Conservation (phyloP, 2,329 filamentous ascomycete species). For the Colletotrichum sp. region DNA sequence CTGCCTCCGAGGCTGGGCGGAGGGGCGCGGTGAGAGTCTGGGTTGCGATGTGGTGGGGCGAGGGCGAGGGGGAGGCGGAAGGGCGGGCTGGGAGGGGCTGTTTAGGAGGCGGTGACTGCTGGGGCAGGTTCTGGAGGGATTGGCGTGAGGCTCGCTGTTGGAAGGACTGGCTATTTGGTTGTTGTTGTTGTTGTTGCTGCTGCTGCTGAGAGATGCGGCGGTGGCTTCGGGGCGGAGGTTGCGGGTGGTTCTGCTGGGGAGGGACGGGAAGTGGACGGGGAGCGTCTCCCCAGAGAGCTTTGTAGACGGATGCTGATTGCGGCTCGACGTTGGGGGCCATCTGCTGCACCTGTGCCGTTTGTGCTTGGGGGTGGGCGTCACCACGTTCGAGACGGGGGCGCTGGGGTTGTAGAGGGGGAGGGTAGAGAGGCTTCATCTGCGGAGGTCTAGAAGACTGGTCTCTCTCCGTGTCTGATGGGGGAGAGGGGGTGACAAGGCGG, state of each 20-base stretch:
- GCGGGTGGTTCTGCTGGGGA: slow-evolving; percentile 17
- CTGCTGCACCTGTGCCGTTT: slow-evolving; percentile 6
- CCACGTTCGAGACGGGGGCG: slow-evolving; percentile 9
- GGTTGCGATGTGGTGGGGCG: slow-evolving; percentile 2
- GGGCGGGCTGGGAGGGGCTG: background rate
- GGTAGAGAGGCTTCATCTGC: slow-evolving; percentile 17
- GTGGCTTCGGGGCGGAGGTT: slow-evolving; percentile 15
- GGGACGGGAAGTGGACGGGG: slow-evolving; percentile 20
- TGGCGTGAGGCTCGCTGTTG: slow-evolving; percentile 7
- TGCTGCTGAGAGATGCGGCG: slow-evolving; percentile 25
- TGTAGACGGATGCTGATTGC: slow-evolving; percentile 8
- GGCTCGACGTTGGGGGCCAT: background rate
- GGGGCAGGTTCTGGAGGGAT: slow-evolving; percentile 17
- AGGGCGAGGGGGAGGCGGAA: background rate
- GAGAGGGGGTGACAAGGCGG: slow-evolving; percentile 41
- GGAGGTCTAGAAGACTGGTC: background rate
- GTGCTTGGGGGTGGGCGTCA: slow-evolving; percentile 5
- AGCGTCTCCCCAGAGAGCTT: slow-evolving; percentile 9
- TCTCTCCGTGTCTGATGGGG: slow-evolving; percentile 1
- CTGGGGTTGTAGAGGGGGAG: slow-evolving; percentile 6
- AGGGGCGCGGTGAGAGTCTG: slow-evolving; percentile 12
- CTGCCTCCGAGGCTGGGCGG: slow-evolving; percentile 4
- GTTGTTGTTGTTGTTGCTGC: slow-evolving; percentile 25
- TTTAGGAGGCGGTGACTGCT: slow-evolving; percentile 10
- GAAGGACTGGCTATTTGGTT: slow-evolving; percentile 23